Base-by-base conservation (phyloP, 2,329 filamentous ascomycete genomes). In the Corinectria fuckeliana region DNA sequence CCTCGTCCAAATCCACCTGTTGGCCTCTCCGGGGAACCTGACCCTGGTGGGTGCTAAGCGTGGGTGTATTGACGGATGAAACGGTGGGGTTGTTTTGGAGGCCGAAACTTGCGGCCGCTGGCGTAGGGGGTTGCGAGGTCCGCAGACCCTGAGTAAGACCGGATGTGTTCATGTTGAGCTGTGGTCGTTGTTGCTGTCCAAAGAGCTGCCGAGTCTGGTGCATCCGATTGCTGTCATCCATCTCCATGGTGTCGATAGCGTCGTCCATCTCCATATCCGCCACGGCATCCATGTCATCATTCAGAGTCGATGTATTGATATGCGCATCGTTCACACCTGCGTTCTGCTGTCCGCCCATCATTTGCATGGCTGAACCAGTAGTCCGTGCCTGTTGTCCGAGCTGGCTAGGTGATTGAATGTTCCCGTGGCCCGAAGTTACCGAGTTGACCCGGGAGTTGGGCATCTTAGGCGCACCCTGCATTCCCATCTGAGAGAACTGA, bases 251-350 rank as follows among this genome's bases (percentile, higher is more conserved):
- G 4, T 86, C 88, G 48, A 91, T 82, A 7, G 88, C 85, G 69
- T 97, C 93, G 71, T 98, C 94, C 89, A 98, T 91, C 71, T 98
- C 94, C 94, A 98, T 97, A 71, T 96, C 92, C 51, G 92, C 93
- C 26, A 96, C 86, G 16, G 91, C 88, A 71, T 96, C 93, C 81
- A 96, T 88, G 61, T 96, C 90, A 60, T 89, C 77, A 39, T 72
- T 71, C 38, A 77, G 60, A 53, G 72, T 76, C 47, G 67, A 69
- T 36, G 76, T 76, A 56, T 81, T 71, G 65, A 81, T 77, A 50
- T 80, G 77, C 39, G 77, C 53, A 47, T 69, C 70, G 39, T 72
- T 71, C 10, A 67, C 44, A 14, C 62, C 68, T 11, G 64, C 42
- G 26, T 56, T 64, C 49, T 73, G 72, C 30, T 75, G 64, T 36